These are phyloP conservation scores for Chlorella sp. DNA, from an alignment of 139 green algal genomes.

Conservation along the genomic window DNA sequence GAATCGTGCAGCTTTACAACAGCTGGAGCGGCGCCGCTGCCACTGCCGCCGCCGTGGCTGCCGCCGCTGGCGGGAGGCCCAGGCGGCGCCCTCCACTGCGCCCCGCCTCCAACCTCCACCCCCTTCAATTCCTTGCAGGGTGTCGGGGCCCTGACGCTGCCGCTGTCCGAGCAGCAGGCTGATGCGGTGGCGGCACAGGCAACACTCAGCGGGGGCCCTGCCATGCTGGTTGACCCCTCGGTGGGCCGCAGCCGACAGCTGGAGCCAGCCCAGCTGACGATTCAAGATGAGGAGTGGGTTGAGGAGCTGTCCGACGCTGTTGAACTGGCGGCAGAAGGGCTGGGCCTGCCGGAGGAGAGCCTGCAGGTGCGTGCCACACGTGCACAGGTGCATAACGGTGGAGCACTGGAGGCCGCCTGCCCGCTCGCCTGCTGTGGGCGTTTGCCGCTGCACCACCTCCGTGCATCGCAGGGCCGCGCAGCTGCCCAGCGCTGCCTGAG, in stretches of 20 bases:
- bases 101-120: background rate
- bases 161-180: background rate
- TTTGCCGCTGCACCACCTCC: too few species aligned
- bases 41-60: too few species aligned
- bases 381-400: background rate
- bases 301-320: background rate
- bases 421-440: background rate
- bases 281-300: background rate
- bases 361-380: background rate
- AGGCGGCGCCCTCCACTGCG: background rate
- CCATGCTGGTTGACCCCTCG: background rate
- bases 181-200: background rate
- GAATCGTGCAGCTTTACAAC: background rate
- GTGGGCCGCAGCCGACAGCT: background rate
- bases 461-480: too few species aligned
- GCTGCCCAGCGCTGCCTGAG: too few species aligned
- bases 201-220: background rate
- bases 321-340: background rate
- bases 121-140: background rate
- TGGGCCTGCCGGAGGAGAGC: background rate
- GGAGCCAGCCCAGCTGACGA: background rate
- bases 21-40: background rate
- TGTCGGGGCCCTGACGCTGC: background rate
- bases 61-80: background rate
- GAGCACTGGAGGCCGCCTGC: background rate